Evolutionary conservation across 768 basidiomycete genomes (phyloP), one percentile per base, ranked within the genome.

Genomic region (Pleurotus giganteus): DNA sequence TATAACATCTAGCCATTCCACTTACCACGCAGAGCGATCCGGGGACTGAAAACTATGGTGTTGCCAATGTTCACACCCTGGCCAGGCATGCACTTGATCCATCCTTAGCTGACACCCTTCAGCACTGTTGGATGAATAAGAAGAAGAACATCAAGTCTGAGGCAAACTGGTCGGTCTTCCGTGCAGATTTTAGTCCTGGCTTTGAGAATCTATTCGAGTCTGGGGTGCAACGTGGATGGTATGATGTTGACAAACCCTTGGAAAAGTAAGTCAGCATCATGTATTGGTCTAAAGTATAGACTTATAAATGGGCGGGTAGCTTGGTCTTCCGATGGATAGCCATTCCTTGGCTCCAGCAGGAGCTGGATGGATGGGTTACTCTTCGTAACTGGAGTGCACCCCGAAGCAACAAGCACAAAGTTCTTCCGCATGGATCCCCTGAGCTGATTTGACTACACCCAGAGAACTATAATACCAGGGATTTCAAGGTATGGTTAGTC

Each of bases 121-220:
- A 80, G 49, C 79, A 82, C 45, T 59, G 65, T 0, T 81, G 71
- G 62, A 71, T 62, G 63, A 52, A 58, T 0, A 51, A 61, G 0
- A 70, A 76, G 31, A 68, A 61, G 1, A 82, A 81, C 45, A 60
- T 80, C 41, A 76, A 70, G 55, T 64, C 73, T 0, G 77, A 81
- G 55, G 72, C 70, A 0, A 58, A 56, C 0, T 82, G 80, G 80
- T 72, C 74, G 0, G 37, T 57, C 17, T 58, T 73, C 58, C 66
- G 65, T 55, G 66, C 63, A 9, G 11, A 51, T 3, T 79, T 70
- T 42, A 61, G 69, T 0, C 73, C 69, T 0, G 73, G 74, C 0
- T 76, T 75, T 53, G 73, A 80, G 44, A 55, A 62, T 7, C 53
- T 72, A 0, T 57, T 79, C 0, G 65, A 77, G 0, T 0, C 59